Base-by-base conservation (phyloP, 495 filamentous ascomycete genomes). In the Patellaria atrata region DNA sequence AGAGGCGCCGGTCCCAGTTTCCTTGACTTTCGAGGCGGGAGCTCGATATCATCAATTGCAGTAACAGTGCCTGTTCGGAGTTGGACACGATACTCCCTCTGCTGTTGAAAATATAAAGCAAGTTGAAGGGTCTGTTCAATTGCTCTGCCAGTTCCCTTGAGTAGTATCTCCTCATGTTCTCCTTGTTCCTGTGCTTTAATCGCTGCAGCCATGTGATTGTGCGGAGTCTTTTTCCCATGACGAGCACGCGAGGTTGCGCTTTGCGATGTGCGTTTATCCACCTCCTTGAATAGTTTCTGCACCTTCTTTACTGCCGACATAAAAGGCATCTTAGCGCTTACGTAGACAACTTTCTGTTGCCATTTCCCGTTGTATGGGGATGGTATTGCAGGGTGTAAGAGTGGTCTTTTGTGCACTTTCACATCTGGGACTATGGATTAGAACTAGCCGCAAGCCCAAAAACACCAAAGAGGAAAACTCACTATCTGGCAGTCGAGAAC, bases 231-330 rank as follows among this genome's bases (percentile, higher is more conserved):
- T 11, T 37, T 20, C n/a, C n/a, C n/a, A n/a, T n/a, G 11, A 12
- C 12, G 3, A 22, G 12, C 7, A 22, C 5, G 33, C 54, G 23
- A 56, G 52, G 33, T 61, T 60, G 19, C 54, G 54, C 24, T 44
- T 45, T 6, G 63, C 65, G 5, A n/a, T n/a, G 60, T 57, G 37
- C 80, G 71, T 32, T 73, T 68, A 30, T 79, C 71, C 13, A 74
- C 68, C 4, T 75, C 65, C 2, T 44, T 47, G 10, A 94, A 74
- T 9, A 80, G 65, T 35, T 76, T 77, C 31, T 77, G 73, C 17
- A 83, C 73, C 41, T 85, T 82, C 56, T 82, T 82, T 11, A 93
- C 67, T 9, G 74, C 69, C n/a, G 75, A 71, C 56, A 91, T 75
- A 63, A 92, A 83, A 9, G 81, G 79, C 0, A 84, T 74, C 2